Evolutionary conservation across 2,329 filamentous ascomycete genomes (phyloP).

Genomic region (Graphilbum ipis-grandicollis): DNA sequence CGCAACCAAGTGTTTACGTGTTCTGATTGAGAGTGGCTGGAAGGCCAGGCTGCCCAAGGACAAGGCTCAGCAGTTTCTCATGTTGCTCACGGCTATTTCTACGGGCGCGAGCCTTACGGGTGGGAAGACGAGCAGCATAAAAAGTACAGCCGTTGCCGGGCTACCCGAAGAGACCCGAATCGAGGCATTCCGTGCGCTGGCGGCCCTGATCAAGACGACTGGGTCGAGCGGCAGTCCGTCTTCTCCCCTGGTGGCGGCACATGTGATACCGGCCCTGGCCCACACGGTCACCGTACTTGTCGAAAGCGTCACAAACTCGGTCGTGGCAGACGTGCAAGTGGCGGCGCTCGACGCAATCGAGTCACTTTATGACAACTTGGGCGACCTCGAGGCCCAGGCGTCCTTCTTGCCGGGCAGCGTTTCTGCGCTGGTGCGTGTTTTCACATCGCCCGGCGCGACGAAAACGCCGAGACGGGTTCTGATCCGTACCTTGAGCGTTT

Average conservation of each 20-base stretch:
- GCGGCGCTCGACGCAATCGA: constrained; percentile 50
- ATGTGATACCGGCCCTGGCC: constrained; percentile 60
- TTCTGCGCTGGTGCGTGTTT: constrained; percentile 59
- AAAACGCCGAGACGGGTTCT: constrained; percentile 44
- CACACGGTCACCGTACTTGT: constrained; percentile 69
- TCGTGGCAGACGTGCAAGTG: constrained; percentile 50
- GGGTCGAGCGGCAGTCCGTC: constrained; percentile 15
- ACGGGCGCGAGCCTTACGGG: constrained; percentile 45
- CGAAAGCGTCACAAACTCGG: constrained; percentile 49
- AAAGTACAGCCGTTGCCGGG: constrained; percentile 21
- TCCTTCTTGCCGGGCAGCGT: constrained; percentile 79
- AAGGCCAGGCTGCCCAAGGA: constrained; percentile 49
- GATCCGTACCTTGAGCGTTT: constrained; percentile 37
- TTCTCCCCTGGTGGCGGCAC: constrained; percentile 31
- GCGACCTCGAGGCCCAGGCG: constrained; percentile 57
- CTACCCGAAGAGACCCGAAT: constrained; percentile 58
- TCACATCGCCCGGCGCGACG: constrained; percentile 47
- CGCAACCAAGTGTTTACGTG: constrained; percentile 54
- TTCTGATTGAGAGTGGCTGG: constrained; percentile 70
- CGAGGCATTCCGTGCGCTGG: constrained; percentile 53
- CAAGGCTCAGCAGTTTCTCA: constrained; percentile 68
- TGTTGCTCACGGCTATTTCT: constrained; percentile 66
- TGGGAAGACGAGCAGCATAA: constrained; percentile 11
- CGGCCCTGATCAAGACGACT: constrained; percentile 44
- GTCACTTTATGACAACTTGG: constrained; percentile 44